Evolutionary conservation across 306 rosid genomes (phyloP), one percentile per base, ranked within the genome.

Genomic region (Arachis hypogaea): DNA sequence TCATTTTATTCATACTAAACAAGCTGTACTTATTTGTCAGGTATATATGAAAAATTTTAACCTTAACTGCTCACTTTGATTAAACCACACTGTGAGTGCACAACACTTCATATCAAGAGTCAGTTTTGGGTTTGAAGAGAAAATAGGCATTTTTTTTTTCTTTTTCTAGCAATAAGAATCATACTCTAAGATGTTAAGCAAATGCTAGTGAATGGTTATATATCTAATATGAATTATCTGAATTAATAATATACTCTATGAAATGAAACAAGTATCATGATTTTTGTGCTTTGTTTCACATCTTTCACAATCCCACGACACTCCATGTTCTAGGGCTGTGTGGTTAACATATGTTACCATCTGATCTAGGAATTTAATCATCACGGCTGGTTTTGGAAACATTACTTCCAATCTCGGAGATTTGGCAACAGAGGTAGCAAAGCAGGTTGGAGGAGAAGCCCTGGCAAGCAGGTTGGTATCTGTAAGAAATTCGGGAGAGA

Each of bases 391-490:
- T 36, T 22, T 56, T 56, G 61, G 36, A 56, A 56, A 18, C 38
- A 56, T 22, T 22, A 36, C 38, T 56, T 56, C 61, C 61, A 18
- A 3, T 7, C 11, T 56, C 7, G 61, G 11, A 56, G 61, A 56
- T 18, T 10, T 22, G 61, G 61, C 38, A 7, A 56, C 61, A 28
- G 61, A 56, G 61, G 11, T 22, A 9, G 61, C 40, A 56, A 56
- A 7, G 61, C 61, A 56, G 61, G 11, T 22, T 56, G 61, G 61
- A 56, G 61, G 9, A 22, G 61, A 56, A 56, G 40, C 61, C 9
- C 12, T 56, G 7, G 8, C 61, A 22, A 56, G 12, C 61, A 56
- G 6, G 28, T 22, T 56, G 22, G 12, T 56, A 22, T 56, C 61
- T 7, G 5, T 56, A 18, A 56, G 5, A 56, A 56, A 56, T 22